phyloP scores from a whole-genome alignment of 345 rosid genomes.

The Eucalyptus urophylla region DNA sequence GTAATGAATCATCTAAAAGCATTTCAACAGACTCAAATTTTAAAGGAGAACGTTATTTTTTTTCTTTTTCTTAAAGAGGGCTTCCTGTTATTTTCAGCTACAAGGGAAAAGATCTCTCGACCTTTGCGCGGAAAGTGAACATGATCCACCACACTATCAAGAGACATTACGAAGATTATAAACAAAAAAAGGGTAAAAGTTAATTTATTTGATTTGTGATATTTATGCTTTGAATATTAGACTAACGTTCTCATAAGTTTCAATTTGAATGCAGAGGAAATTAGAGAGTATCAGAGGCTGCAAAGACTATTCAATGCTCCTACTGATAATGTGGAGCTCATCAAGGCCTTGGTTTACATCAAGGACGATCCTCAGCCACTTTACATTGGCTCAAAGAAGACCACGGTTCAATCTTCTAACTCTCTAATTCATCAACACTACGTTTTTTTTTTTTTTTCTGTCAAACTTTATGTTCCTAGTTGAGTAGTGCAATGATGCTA shows the following conservation, averaged over 20 bases:
- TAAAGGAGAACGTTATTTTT: background rate
- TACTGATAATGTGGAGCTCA: constrained; percentile 24
- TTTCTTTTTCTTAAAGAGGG: background rate
- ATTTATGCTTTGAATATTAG: background rate
- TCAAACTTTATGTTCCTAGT: background rate
- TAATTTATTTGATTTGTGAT: background rate
- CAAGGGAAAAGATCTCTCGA: background rate
- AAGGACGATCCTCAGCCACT: constrained; percentile 32
- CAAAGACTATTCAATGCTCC: background rate
- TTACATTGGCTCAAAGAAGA: constrained; percentile 12
- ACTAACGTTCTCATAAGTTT: background rate
- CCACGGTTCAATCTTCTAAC: constrained; percentile 5
- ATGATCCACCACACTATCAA: background rate
- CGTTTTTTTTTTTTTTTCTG: background rate
- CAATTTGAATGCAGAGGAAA: constrained; percentile 10
- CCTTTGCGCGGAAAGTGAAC: background rate
- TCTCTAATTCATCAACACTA: background rate
- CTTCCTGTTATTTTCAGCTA: background rate
- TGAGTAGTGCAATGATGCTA: background rate
- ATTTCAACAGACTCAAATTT: background rate
- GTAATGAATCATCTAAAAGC: background rate
- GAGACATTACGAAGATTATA: background rate
- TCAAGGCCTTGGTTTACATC: constrained; percentile 18
- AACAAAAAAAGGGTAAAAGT: background rate
- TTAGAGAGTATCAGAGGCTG: constrained; percentile 15